Conservation (phyloP, 495 filamentous ascomycete genomes). For the Trichoderma reesei region DNA sequence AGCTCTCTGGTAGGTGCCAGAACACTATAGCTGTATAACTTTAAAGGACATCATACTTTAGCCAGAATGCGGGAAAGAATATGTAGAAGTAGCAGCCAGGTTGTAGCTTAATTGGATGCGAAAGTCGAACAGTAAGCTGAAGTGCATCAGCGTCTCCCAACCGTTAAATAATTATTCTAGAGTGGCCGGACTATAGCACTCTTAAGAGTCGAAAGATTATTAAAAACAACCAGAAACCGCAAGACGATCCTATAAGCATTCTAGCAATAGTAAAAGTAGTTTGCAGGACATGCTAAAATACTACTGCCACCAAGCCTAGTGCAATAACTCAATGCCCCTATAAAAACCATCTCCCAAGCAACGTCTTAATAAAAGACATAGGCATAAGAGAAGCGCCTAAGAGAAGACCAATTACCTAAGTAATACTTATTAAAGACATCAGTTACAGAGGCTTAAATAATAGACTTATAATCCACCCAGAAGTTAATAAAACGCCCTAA, state of each 20-base stretch:
- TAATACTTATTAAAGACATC: not conserved
- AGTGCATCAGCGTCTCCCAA: not conserved
- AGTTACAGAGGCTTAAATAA: not conserved
- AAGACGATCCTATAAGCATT: not conserved
- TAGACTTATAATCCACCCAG: not conserved
- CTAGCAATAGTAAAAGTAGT: not conserved
- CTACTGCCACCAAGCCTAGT: not conserved
- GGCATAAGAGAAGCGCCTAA: not conserved
- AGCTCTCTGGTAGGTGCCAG: not conserved
- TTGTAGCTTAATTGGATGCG: not conserved
- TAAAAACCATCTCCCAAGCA: not conserved
- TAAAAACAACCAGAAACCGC: not conserved
- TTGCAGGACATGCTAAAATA: not conserved
- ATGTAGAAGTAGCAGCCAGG: slow-evolving; percentile 2
- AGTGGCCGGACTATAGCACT: not conserved
- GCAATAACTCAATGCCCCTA: not conserved
- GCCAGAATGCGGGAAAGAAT: not conserved
- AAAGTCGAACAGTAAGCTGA: not conserved
- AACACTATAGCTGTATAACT: not conserved
- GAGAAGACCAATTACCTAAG: not conserved
- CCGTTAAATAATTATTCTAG: not conserved
- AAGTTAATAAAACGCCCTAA: not conserved
- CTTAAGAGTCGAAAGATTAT: not conserved
- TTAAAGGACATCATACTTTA: not conserved
- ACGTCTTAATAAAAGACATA: not conserved